Base-by-base conservation (phyloP, 164 flowering plant species). In the Nymphaea colorata region DNA sequence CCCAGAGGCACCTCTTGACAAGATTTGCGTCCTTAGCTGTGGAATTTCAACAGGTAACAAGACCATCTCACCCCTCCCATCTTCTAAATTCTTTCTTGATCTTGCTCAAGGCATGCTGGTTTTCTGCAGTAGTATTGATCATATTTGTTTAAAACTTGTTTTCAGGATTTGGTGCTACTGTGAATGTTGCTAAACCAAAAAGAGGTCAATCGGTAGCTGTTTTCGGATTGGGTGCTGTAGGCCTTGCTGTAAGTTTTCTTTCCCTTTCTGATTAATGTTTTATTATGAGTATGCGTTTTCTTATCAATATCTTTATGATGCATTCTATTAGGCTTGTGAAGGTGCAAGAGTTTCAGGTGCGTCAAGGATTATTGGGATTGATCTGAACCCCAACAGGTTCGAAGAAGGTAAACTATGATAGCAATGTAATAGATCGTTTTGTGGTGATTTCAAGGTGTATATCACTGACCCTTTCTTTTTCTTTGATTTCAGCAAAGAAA, bases 211-310 rank as follows among this genome's bases (percentile, higher is more conserved):
- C 84, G 0, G 89, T 87, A 11, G 96, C 92, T 61, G 63, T 90
- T 12, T 90, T 90, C 62, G 91, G 96, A 64, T 68, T 90, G 43
- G 96, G 91, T 61, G 93, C 93, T 43, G 93, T 88, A 0, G 93
- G 96, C 36, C 89, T 88, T 64, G 92, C 86, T 43, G 91, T 90
- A 69, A 84, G 88, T 74, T 25, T 44, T n/a, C 25, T 15, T 25
- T 25, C 36, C 1, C 36, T 25, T 25, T 25, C 36, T 25, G 36
- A 25, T 25, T 25, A 1, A 2, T 55, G 36, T 25, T 25, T 1
- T 25, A 25, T 25, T 25, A 25, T 25, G 36, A 25, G 36, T 25
- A 25, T 25, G 36, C 36, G 36, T 25, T 25, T 25, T 25, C 36
- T 25, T 25, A 25, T 25, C 0, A 25, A 25, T n/a, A 25, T 1